A percentile compares a stretch with the other conserved stretches of the same genome.
phyloP scores from a whole-genome alignment of 345 rosid genomes.

The Erodium maritimum region DNA sequence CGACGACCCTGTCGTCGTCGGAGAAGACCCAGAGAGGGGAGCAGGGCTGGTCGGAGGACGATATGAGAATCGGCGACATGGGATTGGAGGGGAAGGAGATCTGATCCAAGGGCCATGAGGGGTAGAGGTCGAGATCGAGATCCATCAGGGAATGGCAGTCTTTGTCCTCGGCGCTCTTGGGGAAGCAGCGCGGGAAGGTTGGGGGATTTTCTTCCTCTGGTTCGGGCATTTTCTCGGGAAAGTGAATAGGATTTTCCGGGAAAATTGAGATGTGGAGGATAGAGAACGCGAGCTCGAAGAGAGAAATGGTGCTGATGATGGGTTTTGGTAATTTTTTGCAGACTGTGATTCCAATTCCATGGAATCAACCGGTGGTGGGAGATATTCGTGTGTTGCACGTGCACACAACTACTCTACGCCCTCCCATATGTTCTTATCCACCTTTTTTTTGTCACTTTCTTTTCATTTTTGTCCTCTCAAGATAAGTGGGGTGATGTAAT shows the following conservation, averaged over 20 bases:
- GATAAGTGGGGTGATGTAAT: too few species aligned
- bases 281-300: background rate
- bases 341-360: background rate
- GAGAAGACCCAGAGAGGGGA: conserved; percentile 95
- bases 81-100: conserved; percentile 31
- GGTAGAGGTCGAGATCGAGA: conserved; percentile 51
- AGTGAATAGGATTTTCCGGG: background rate
- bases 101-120: conserved; percentile 75
- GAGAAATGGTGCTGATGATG: too few species aligned
- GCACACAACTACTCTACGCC: too few species aligned
- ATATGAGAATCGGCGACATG: conserved; percentile 39
- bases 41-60: conserved; percentile 60
- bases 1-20: conserved; percentile 25
- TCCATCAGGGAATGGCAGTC: conserved; percentile 23
- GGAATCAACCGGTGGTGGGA: background rate
- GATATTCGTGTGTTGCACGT: too few species aligned
- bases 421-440: too few species aligned
- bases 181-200: background rate
- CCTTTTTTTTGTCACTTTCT: too few species aligned
- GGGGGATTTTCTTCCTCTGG: background rate
- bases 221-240: background rate
- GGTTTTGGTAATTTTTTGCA: background rate
- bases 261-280: background rate
- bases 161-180: background rate
- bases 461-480: too few species aligned